Conservation (phyloP, 257 asterid species). For the Capsicum pubescens region DNA sequence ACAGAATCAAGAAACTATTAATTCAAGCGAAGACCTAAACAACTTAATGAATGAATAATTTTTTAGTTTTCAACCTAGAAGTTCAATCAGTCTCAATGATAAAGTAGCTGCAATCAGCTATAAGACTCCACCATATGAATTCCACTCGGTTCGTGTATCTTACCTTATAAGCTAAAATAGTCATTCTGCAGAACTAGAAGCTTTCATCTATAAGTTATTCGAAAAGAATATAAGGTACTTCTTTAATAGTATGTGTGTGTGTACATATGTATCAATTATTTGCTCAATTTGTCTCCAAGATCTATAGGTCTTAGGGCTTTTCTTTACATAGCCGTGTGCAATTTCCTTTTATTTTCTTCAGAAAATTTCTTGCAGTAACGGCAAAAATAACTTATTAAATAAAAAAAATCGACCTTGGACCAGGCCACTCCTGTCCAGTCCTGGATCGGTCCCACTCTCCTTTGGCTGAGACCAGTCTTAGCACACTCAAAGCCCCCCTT, state of each 20-base stretch:
- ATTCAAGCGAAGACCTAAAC: background rate
- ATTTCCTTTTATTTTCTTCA: constrained; percentile 1
- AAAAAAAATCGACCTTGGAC: background rate
- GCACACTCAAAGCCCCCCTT: background rate
- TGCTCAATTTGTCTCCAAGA: background rate
- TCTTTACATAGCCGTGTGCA: background rate
- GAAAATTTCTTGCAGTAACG: background rate
- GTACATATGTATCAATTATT: background rate
- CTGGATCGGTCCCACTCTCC: background rate
- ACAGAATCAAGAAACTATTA: background rate
- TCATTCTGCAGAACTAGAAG: background rate
- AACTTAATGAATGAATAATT: background rate
- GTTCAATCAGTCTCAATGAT: background rate
- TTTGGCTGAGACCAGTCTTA: background rate
- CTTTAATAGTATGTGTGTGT: background rate
- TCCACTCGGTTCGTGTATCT: background rate
- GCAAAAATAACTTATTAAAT: background rate
- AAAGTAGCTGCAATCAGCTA: constrained; percentile 15
- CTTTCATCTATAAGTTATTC: background rate
- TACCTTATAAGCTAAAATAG: background rate
- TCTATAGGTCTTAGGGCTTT: background rate
- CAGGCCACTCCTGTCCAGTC: background rate
- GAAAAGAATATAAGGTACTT: background rate
- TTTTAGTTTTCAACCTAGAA: background rate
- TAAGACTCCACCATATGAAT: background rate